Evolutionary conservation across 169 alveolate species (phyloP).

Genomic region (Plasmodium coatneyi): DNA sequence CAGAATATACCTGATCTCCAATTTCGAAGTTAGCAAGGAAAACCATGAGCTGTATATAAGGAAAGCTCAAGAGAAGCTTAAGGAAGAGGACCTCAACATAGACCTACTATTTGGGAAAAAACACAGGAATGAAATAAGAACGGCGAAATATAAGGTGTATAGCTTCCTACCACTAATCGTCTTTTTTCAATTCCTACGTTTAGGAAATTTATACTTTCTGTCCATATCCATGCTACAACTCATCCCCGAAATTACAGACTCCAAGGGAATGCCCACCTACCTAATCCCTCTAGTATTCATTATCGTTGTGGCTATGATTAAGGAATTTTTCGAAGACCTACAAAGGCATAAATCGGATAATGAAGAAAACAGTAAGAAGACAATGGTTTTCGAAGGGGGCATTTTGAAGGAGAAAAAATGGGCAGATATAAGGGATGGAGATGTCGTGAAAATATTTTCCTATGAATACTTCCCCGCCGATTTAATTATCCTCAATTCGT

Average conservation of each 20-base stretch:
- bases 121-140: conserved; percentile 71
- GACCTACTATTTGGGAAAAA: conserved; percentile 68
- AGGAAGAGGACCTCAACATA: conserved; percentile 67
- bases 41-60: conserved; percentile 48
- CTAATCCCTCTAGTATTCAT: conserved; percentile 94
- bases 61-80: conserved; percentile 38
- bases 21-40: conserved; percentile 45
- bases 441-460: conserved; percentile 90
- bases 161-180: conserved; percentile 78
- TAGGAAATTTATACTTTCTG: conserved; percentile 92
- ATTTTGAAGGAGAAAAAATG: conserved; percentile 82
- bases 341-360: conserved; percentile 92
- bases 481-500: conserved; percentile 90
- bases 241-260: conserved; percentile 88
- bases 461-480: conserved; percentile 96
- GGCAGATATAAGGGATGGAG: conserved; percentile 93
- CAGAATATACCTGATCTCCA: conserved; percentile 49
- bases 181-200: conserved; percentile 79
- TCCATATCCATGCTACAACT: conserved; percentile 90
- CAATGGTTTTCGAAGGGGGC: conserved; percentile 84
- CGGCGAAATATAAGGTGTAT: conserved; percentile 77
- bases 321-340: conserved; percentile 94
- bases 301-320: conserved; percentile 91
- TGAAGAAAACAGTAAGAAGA: conserved; percentile 90
- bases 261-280: conserved; percentile 92